phyloP scores from a whole-genome alignment of 23 red algal genomes.

The Agarophyton chilense region DNA sequence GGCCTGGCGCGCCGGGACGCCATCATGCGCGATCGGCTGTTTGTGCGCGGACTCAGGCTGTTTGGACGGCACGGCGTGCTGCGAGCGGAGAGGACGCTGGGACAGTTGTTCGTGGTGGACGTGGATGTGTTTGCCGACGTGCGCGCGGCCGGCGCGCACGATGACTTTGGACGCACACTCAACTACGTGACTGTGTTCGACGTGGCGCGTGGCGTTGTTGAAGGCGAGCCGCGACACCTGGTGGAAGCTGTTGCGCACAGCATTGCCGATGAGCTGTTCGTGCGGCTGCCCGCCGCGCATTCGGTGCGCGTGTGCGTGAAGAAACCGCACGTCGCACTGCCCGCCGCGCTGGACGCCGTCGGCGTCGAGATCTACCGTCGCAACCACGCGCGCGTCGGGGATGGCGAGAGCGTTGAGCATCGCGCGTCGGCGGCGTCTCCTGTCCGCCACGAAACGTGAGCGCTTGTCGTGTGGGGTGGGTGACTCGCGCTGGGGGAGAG shows the following conservation, averaged over 20 bases:
- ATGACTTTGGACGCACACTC: conserved; percentile 39
- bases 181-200: conserved; percentile 66
- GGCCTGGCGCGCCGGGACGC: too few relatives aligned
- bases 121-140: conserved; percentile 55
- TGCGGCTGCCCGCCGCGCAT: not conserved
- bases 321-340: conserved; percentile 82
- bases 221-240: conserved; percentile 38
- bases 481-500: too few relatives aligned
- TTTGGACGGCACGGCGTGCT: conserved; percentile 77
- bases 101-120: conserved; percentile 82
- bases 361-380: conserved; percentile 74
- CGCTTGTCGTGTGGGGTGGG: too few relatives aligned
- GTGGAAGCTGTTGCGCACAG: conserved; percentile 73
- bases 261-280: conserved; percentile 58
- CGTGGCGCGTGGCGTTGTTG: conserved; percentile 25
- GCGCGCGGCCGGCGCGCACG: not conserved
- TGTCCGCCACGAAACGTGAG: too few relatives aligned
- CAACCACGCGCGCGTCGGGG: not conserved
- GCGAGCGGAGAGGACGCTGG: conserved; percentile 66
- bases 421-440: too few relatives aligned
- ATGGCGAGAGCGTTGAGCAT: too few relatives aligned
- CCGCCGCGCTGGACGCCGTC: conserved; percentile 56
- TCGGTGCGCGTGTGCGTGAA: conserved; percentile 65
- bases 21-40: not conserved
- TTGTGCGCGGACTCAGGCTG: conserved; percentile 70